Conservation (phyloP, 2,329 filamentous ascomycete species). For the Fusarium sp. region DNA sequence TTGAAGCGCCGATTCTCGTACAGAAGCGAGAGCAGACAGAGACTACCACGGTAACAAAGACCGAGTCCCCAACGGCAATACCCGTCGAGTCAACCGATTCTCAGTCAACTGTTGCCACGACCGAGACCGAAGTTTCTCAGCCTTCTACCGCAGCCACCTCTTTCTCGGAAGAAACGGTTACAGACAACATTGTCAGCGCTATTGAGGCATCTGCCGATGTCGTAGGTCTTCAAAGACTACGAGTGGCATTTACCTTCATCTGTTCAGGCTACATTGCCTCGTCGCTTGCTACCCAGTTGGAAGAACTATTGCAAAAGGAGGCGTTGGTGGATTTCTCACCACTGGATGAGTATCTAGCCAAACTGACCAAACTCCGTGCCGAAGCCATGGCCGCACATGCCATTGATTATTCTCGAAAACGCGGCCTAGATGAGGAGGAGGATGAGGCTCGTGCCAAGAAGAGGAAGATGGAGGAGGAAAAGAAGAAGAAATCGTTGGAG, state of each 20-base stretch:
- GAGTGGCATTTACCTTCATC: constrained; percentile 76
- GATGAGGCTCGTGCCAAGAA: constrained; percentile 80
- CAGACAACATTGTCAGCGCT: constrained; percentile 57
- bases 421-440: constrained; percentile 76
- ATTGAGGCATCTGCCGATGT: constrained; percentile 66
- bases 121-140: constrained; percentile 58
- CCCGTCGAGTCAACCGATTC: constrained; percentile 56
- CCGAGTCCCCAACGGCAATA: constrained; percentile 41
- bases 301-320: constrained; percentile 56
- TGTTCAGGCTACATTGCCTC: constrained; percentile 72
- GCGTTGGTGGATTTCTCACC: constrained; percentile 74
- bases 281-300: constrained; percentile 60
- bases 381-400: constrained; percentile 80
- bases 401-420: constrained; percentile 80
- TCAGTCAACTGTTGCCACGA: constrained; percentile 59
- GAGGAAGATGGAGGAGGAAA: constrained; percentile 88
- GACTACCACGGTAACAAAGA: constrained; percentile 20
- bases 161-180: constrained; percentile 53
- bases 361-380: constrained; percentile 76
- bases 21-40: constrained; percentile 68
- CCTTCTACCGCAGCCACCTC: constrained; percentile 64
- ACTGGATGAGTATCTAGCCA: constrained; percentile 78
- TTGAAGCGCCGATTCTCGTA: constrained; percentile 83
- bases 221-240: constrained; percentile 73
- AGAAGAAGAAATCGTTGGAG: constrained; percentile 82